These are phyloP conservation scores for Populus davidiana DNA, from an alignment of 345 rosid genomes.

Conservation along the genomic window DNA sequence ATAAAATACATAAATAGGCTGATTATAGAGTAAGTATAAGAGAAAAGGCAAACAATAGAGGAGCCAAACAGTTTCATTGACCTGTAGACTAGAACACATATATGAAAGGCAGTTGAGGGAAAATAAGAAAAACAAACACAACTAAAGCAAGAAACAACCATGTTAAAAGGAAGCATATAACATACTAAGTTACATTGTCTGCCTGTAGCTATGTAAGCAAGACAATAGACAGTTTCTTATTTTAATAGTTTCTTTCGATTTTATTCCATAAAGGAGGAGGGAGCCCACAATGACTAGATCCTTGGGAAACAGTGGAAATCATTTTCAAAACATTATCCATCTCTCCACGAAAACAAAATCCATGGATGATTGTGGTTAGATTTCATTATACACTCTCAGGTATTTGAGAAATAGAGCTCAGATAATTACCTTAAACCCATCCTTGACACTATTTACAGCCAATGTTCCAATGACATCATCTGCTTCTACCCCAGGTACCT, in stretches of 20 bases:
- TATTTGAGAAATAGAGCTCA: slow-evolving; percentile 7
- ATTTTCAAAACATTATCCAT: slow-evolving; percentile 1
- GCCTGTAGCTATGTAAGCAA: too few species aligned
- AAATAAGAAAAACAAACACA: neutral
- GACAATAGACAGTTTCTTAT: too few species aligned
- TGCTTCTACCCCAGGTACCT: slow-evolving; percentile 99
- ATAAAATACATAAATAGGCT: neutral
- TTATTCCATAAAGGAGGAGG: neutral
- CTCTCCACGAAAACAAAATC: neutral
- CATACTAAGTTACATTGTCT: too few species aligned
- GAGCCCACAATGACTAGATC: slow-evolving; percentile 1
- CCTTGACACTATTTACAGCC: slow-evolving; percentile 76
- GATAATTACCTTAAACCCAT: slow-evolving; percentile 66
- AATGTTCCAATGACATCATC: slow-evolving; percentile 97
- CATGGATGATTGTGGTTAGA: neutral
- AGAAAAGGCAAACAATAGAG: neutral
- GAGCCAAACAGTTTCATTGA: neutral
- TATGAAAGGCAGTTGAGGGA: neutral
- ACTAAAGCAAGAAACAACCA: neutral
- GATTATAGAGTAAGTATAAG: too few species aligned
- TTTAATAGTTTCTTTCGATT: too few species aligned
- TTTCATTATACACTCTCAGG: neutral
- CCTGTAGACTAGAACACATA: neutral
- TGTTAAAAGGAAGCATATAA: neutral
- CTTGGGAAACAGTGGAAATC: neutral